These are phyloP conservation scores for Olyra latifolia DNA, from an alignment of 176 grass and related monocot species.

Conservation along the genomic window DNA sequence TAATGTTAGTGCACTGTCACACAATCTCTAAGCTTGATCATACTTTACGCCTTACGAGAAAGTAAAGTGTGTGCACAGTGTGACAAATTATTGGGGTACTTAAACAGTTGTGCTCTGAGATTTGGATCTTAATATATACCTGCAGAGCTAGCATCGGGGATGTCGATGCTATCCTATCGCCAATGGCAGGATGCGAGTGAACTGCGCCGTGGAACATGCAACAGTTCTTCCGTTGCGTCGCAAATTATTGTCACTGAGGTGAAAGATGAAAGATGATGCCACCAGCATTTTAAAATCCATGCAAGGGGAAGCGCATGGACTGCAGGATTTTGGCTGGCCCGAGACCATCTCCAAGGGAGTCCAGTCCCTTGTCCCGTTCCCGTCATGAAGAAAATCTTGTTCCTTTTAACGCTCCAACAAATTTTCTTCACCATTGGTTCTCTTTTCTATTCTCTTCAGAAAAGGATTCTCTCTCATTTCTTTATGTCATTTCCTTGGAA, in stretches of 20 bases:
- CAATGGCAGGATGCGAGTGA: background rate
- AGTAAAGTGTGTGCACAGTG: background rate
- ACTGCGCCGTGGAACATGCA: background rate
- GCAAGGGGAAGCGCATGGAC: background rate
- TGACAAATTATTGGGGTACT: conserved; percentile 3
- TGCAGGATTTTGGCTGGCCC: background rate
- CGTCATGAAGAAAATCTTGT: no score
- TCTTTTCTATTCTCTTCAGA: no score
- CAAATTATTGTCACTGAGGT: background rate
- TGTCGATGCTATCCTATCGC: background rate
- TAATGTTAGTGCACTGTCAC: background rate
- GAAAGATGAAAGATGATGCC: background rate
- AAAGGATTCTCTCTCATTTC: no score
- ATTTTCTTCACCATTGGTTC: no score
- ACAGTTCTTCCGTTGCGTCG: background rate
- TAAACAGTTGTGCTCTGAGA: background rate
- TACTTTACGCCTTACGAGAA: background rate
- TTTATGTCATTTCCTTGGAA: no score
- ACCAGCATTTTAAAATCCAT: background rate
- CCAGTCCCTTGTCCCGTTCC: no score
- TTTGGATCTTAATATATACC: background rate
- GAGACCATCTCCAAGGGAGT: no score
- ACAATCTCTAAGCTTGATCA: background rate
- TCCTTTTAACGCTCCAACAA: no score
- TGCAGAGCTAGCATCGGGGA: background rate